A percentile compares a stretch with the other conserved stretches of the same genome.
Evolutionary conservation across 2,329 filamentous ascomycete genomes (phyloP).

Genomic region (Nectriaceae sp.): DNA sequence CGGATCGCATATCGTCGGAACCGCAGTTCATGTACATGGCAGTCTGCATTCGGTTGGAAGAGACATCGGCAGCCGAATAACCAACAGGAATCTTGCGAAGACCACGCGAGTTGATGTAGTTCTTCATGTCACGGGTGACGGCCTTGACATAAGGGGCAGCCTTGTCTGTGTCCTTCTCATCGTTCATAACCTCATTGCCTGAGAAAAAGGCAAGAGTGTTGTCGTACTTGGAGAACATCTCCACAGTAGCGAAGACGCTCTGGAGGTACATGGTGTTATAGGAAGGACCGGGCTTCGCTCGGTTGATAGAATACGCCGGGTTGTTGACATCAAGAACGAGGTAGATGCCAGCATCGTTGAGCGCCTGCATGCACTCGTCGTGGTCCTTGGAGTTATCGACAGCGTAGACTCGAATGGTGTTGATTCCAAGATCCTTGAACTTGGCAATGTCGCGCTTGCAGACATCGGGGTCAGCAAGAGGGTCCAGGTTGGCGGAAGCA

Average conservation of each 20-base stretch:
- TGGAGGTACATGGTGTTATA: slow-evolving; percentile 88
- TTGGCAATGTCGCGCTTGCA: slow-evolving; percentile 80
- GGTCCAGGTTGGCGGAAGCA: slow-evolving; percentile 62
- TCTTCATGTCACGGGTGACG: slow-evolving; percentile 74
- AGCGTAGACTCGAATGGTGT: slow-evolving; percentile 90
- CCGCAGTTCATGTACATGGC: slow-evolving; percentile 95
- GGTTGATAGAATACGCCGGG: slow-evolving; percentile 86
- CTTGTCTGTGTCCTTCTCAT: slow-evolving; percentile 60
- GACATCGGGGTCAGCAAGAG: slow-evolving; percentile 67
- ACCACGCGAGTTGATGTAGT: slow-evolving; percentile 63
- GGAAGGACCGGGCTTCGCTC: slow-evolving; percentile 70
- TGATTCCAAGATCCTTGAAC: slow-evolving; percentile 85
- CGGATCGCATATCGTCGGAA: slow-evolving; percentile 76
- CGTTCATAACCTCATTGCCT: slow-evolving; percentile 79
- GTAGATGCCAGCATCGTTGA: slow-evolving; percentile 87
- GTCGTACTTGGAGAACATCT: slow-evolving; percentile 78
- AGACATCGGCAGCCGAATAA: slow-evolving; percentile 78
- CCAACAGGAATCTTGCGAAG: slow-evolving; percentile 73
- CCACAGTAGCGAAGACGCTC: slow-evolving; percentile 83
- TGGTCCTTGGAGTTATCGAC: slow-evolving; percentile 85
- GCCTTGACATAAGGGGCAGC: slow-evolving; percentile 77
- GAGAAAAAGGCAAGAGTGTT: slow-evolving; percentile 89
- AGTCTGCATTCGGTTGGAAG: slow-evolving; percentile 82
- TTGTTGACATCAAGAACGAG: slow-evolving; percentile 89
- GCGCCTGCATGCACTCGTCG: slow-evolving; percentile 79